Evolutionary conservation across 306 rosid species (phyloP).

Genomic region (Nissolia schottii): DNA sequence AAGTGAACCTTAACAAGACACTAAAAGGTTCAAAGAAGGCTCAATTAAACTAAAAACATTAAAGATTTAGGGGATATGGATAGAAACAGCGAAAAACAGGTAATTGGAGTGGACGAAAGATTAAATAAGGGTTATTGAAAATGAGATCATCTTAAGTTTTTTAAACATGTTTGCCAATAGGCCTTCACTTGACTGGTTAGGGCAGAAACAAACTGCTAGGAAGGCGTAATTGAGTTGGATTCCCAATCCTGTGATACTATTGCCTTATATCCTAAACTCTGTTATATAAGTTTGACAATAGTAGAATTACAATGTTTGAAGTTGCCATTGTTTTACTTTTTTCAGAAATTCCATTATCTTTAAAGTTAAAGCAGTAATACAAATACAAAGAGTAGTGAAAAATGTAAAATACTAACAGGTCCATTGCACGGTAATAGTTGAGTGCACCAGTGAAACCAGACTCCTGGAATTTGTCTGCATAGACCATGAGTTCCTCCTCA

Average conservation of each 20-base stretch:
- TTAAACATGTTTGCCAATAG: background rate
- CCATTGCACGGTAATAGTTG: conserved; percentile 72
- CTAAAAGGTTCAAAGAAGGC: too few species aligned
- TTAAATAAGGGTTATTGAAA: background rate
- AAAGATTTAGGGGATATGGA: background rate
- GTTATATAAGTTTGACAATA: background rate
- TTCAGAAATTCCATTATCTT: background rate
- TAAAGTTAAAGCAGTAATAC: background rate
- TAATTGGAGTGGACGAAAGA: background rate
- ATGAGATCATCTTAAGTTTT: background rate
- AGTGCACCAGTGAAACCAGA: conserved; percentile 80
- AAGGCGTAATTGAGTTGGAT: background rate
- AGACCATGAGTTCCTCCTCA: conserved; percentile 63
- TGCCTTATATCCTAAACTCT: background rate
- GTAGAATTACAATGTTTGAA: background rate
- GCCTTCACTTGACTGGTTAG: background rate
- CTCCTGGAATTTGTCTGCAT: conserved; percentile 68
- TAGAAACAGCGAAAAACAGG: background rate
- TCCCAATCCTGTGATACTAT: background rate
- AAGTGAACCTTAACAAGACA: background rate
- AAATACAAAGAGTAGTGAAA: background rate
- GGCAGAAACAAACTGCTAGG: background rate
- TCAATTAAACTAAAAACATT: background rate
- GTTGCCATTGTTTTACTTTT: background rate
- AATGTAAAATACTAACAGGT: conserved; percentile 61